Base-by-base conservation (phyloP, 2,329 filamentous ascomycete genomes). In the Calycina marina region DNA sequence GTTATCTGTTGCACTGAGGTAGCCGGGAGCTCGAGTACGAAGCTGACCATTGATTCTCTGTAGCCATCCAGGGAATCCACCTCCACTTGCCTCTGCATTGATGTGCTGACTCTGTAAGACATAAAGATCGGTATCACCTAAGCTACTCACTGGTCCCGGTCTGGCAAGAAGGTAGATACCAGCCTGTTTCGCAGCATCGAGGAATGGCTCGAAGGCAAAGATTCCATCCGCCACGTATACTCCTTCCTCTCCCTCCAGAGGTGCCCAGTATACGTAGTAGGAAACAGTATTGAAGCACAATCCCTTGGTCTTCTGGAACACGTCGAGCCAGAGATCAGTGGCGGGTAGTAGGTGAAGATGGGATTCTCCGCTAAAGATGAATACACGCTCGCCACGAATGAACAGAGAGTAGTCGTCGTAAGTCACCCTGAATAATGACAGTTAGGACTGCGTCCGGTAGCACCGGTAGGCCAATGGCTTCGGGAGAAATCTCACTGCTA, bases 301-400 rank as follows among this genome's bases (percentile, higher is more conserved):
- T 0, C 80, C 76, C 53, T 79, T 85, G 53, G 88, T 72, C 56
- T 92, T 92, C 47, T 90, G 76, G 44, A 92, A 77, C 2, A 88
- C 50, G 42, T 88, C 82, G 6, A 80, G 60, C 60, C 75, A 76
- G 4, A 79, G 58, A 29, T 61, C 59, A 3, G 70, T 63, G 2
- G 77, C 72, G 1, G 73, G 72, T 1, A 77, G 55, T 43, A 69
- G 41, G 31, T 65, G 77, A 1, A 72, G 70, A 48, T 77, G 72
- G 11, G 77, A 65, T 51, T 78, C 73, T 27, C 69, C 73, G 35
- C 62, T 67, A 50, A 70, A 78, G 18, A 77, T 56, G 47, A 76
- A 64, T 31, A 77, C 53, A 14, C 72, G 59, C 49, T 77, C 68
- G 11, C 73, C 72, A 45, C 68, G 60, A 31, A 78, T 61, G 41